Base-by-base conservation (phyloP, 495 filamentous ascomycete species). In the Sphaerosporella brunnea region DNA sequence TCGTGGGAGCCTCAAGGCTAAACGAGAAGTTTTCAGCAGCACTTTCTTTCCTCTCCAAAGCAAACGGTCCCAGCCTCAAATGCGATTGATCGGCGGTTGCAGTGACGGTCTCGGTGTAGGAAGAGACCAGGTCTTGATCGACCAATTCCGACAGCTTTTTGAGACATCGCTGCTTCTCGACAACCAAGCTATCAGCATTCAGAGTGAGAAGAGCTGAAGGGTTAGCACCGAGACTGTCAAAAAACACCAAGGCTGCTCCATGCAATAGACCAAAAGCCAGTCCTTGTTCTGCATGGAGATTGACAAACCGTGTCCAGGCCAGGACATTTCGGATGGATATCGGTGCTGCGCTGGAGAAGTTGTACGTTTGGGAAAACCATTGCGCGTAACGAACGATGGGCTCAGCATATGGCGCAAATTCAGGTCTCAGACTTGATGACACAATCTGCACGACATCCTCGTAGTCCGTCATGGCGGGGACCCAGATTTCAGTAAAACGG, bases 401-500 rank as follows among this genome's bases (percentile, higher is more conserved):
- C 2, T 63, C 65, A 0, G 80, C 71, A 51, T 79, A 68, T 2
- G 66, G 51, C 36, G 66, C 62, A 35, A 71, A 63, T 32, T 52
- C 56, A 1, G 61, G 54, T 9, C 62, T 55, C 4, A 96, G 66
- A 61, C 90, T 94, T 25, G 75, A 75, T 24, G 70, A 66, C 7
- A 94, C 77, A 45, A 99, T 95, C 36, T 90, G 80, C 25, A 86
- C 64, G 21, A 95, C 77, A 58, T 99, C 92, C 23, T 86, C 78
- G 28, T 71, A 69, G 35, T 90, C 83, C 0, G 82, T 81, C 36
- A 82, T 66, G 2, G 85, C 69, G 2, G 90, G 85, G 0, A 94
- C 92, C 92, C 92, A 99, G 18, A 99, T 93, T 60, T 99, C 92
- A 0, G 92, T 99, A 66, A 99, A 95, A 34, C 92, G 80, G 60